Percentiles rank a stretch among this genome's conserved stretches.
phyloP scores from a whole-genome alignment of 1,284 basidiomycete genomes.

The Apiotrichum akiyoshidainum region DNA sequence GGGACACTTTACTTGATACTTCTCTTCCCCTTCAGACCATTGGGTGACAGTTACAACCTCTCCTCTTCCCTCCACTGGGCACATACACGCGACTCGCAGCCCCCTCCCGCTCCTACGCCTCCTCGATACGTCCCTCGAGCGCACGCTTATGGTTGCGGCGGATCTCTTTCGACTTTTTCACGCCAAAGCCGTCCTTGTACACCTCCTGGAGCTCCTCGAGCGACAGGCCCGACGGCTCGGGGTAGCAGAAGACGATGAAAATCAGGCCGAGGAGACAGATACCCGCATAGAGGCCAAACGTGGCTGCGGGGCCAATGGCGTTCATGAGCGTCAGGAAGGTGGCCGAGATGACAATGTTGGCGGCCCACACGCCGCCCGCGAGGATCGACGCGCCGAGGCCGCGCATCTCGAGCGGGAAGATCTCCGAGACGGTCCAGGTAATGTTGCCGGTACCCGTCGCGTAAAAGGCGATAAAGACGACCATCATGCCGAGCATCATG shows the following conservation, averaged over 20 bases:
- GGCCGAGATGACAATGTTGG: slow-evolving; percentile 73
- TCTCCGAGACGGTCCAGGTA: slow-evolving; percentile 53
- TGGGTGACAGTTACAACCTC: no score
- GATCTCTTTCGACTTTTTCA: slow-evolving; percentile 44
- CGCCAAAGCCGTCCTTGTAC: slow-evolving; percentile 47
- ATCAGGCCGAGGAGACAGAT: slow-evolving; percentile 41
- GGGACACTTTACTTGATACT: no score
- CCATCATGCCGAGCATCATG: slow-evolving; percentile 52
- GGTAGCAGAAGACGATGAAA: slow-evolving; percentile 50
- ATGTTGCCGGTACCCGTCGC: slow-evolving; percentile 73
- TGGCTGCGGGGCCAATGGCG: slow-evolving; percentile 53
- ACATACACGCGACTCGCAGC: no score
- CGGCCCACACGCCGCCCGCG: slow-evolving; percentile 44
- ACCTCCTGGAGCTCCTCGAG: slow-evolving; percentile 49
- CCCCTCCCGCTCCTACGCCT: no score
- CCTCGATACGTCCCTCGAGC: not conserved
- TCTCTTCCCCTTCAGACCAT: no score
- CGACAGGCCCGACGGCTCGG: slow-evolving; percentile 46
- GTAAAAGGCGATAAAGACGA: slow-evolving; percentile 53
- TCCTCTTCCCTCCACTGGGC: no score
- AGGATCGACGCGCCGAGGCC: slow-evolving; percentile 42
- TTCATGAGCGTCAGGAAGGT: slow-evolving; percentile 75
- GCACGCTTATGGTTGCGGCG: slow-evolving; percentile 32
- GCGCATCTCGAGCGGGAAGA: slow-evolving; percentile 46
- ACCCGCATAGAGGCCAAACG: slow-evolving; percentile 49